Evolutionary conservation across 495 filamentous ascomycete genomes (phyloP), one percentile per base, ranked within the genome.

Genomic region (Talaromyces stipitatus): DNA sequence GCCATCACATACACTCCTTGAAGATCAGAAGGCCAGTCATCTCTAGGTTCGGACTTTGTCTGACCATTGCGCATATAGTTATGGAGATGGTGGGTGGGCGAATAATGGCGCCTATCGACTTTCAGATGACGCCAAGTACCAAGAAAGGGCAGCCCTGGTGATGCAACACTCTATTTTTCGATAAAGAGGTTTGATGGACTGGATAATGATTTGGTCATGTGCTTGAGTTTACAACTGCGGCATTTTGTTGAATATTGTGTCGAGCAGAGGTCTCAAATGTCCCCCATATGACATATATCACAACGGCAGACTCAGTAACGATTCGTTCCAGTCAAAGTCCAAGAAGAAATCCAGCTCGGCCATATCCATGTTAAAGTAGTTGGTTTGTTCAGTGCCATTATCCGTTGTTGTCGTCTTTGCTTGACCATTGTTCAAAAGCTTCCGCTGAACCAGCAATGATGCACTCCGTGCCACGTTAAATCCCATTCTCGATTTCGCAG

Each of bases 301-400:
- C 45, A 20, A 48, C 14, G 7, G 45, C n/a, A 55, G 32, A 46
- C 36, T 30, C 12, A 55, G 16, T 6, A 55, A 46, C 1, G 36
- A 45, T 10, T 46, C 54, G 12, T 55, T 36, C 54, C 54, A 55
- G n/a, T 45, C 36, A 7, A 43, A 43, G 10, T 55, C 54, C 20
- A 45, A 20, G 33, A 29, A 55, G 20, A 55, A 38, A 38, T 36
- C 33, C 29, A 36, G 24, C 14, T 16, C 30, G 4, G 26, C 33
- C 20, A 41, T 38, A 43, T 36, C 30, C 12, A 54, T 22, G 3
- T 12, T 10, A n/a, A 14, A 12, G n/a, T 41, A 14, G n/a, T 6
- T 3, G 4, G 10, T n/a, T 24, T 43, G 28, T 28, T 43, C 36
- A 4, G 26, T 45, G 1, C 18, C 36, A 18, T 27, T 22, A 3